Percentiles rank a stretch among this genome's conserved stretches.
phyloP scores from a whole-genome alignment of 768 basidiomycete species.

The Cantharellus anzutake region DNA sequence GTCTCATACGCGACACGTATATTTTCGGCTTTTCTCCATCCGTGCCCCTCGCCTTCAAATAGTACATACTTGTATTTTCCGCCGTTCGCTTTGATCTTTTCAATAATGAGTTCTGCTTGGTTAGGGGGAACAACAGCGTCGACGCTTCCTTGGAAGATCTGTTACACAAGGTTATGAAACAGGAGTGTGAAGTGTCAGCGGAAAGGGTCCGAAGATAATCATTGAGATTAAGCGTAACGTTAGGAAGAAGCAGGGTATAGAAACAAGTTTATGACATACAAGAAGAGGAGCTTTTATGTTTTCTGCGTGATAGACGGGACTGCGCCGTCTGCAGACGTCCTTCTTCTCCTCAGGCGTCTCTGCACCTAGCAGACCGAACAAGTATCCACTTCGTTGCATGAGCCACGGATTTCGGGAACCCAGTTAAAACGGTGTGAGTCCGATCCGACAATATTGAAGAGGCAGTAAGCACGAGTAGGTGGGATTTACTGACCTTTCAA shows the following conservation, averaged over 20 bases:
- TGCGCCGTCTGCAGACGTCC: constrained; percentile 37
- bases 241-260: neutral
- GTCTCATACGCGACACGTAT: constrained; percentile 33
- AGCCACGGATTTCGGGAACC: no score
- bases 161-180: neutral
- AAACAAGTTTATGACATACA: constrained; percentile 22
- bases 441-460: neutral
- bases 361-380: constrained; percentile 43
- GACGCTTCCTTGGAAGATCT: constrained; percentile 51
- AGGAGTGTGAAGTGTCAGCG: neutral
- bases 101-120: constrained; percentile 40
- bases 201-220: neutral
- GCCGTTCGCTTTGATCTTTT: constrained; percentile 29
- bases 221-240: neutral
- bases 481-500: constrained; percentile 20
- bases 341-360: constrained; percentile 31
- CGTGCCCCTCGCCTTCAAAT: constrained; percentile 49
- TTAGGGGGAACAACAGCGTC: constrained; percentile 49
- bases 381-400: constrained; percentile 19
- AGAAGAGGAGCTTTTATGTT: constrained; percentile 44
- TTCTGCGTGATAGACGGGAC: constrained; percentile 41
- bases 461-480: neutral
- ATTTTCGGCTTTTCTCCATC: constrained; percentile 36
- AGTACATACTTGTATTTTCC: constrained; percentile 39
- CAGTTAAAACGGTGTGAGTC: no score